Evolutionary conservation across 352 stramenopile genomes (phyloP).

Genomic region (Pilasporangium apinafurcum): DNA sequence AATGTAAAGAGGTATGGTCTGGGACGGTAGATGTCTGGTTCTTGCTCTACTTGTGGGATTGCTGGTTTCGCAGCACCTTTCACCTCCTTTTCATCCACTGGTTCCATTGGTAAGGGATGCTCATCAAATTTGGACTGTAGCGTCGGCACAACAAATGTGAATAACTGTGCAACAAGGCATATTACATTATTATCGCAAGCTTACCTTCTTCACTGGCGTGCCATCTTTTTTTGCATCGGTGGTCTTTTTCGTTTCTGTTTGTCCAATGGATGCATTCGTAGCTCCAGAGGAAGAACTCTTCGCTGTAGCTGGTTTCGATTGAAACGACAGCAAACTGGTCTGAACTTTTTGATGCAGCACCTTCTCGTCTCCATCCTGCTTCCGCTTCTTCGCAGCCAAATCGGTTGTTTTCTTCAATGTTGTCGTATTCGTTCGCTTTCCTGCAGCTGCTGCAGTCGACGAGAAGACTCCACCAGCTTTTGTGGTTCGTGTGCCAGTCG

Average conservation of each 20-base stretch:
- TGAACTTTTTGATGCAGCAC: constrained; percentile 42
- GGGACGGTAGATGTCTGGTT: constrained; percentile 23
- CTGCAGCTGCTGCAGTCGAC: neutral
- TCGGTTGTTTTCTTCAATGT: constrained; percentile 14
- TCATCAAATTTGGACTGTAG: too few relatives aligned
- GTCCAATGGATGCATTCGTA: constrained; percentile 1
- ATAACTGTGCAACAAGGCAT: too few relatives aligned
- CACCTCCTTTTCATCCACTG: too few relatives aligned
- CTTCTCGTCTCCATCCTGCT: constrained; percentile 31
- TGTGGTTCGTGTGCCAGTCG: too few relatives aligned
- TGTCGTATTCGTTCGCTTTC: constrained; percentile 2
- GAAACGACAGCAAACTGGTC: constrained; percentile 65
- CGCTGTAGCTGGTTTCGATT: constrained; percentile 12
- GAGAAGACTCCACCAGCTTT: too few relatives aligned
- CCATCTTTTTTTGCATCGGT: too few relatives aligned
- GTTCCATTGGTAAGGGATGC: too few relatives aligned
- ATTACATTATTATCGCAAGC: too few relatives aligned
- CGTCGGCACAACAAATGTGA: too few relatives aligned
- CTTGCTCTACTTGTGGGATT: neutral
- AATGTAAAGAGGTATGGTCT: constrained; percentile 51
- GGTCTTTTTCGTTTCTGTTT: neutral
- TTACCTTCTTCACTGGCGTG: too few relatives aligned
- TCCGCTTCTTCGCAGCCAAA: constrained; percentile 31
- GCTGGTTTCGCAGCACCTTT: neutral
- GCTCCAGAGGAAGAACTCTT: neutral